These are phyloP conservation scores for Metrosideros polymorpha DNA, from an alignment of 441 rosid species.

Conservation along the genomic window DNA sequence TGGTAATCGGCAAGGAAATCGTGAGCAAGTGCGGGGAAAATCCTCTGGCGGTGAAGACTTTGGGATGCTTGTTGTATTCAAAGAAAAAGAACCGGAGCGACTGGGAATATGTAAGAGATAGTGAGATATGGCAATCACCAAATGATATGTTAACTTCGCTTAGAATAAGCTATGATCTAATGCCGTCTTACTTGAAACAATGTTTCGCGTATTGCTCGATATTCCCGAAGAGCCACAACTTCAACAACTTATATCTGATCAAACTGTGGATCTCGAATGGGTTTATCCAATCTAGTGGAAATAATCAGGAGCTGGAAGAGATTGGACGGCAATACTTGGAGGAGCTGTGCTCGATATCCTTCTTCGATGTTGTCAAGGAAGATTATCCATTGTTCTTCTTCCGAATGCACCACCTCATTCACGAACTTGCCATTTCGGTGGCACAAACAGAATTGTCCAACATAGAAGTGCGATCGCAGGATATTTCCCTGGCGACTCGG, in stretches of 20 bases:
- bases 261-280: constrained; percentile 23
- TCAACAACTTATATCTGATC: constrained; percentile 7
- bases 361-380: constrained; percentile 1
- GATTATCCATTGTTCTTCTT: not conserved
- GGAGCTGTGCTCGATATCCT: not conserved
- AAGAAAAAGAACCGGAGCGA: not conserved
- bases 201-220: constrained; percentile 27
- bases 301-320: not conserved
- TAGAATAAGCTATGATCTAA: not conserved
- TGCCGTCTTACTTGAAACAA: constrained; percentile 9
- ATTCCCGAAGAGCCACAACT: constrained; percentile 14
- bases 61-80: constrained; percentile 24
- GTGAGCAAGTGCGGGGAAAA: constrained; percentile 23
- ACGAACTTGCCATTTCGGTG: not conserved
- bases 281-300: not conserved
- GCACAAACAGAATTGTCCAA: not conserved
- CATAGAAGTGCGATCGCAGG: not conserved
- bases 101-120: constrained; percentile 7
- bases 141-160: constrained; percentile 11
- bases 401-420: not conserved
- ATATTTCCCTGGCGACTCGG: not conserved
- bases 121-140: constrained; percentile 4
- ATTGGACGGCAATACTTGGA: constrained; percentile 6
- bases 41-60: constrained; percentile 17
- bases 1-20: constrained; percentile 5